Base-by-base conservation (phyloP, 306 rosid species). In the Sicyos edulis region DNA sequence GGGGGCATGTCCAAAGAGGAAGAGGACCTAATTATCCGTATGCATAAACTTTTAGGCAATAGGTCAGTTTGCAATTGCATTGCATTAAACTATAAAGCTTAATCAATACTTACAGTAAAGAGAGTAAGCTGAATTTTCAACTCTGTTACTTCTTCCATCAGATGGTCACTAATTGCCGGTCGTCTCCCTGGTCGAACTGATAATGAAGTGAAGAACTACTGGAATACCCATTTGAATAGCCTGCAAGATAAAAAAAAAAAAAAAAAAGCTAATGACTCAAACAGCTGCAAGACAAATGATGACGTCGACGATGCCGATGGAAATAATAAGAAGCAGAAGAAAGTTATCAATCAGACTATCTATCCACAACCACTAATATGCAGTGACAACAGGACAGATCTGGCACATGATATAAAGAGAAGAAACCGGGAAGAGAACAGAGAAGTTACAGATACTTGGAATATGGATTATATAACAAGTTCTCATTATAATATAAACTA, bases 151-250 rank as follows among this genome's bases (percentile, higher is more conserved):
- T 59, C 16, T 60, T 63, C 55, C 21, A 40, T 44, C 50, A 87
- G 92, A 74, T 87, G 92, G 92, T 85, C 92, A 26, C 71, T 87
- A 75, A 87, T 87, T 42, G 92, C 92, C 0, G 92, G 92, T 10
- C 84, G 92, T 72, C 85, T 87, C 62, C 92, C 92, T 32, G 89
- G 89, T 44, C 78, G 89, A 68, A 83, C 89, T 0, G 89, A 85
- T 29, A 85, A 85, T 47, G 89, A 85, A 60, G 85, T 85, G 44
- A 85, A 85, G 83, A 85, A 83, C 83, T 85, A 80, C 78, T 85
- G 89, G 89, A 85, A 85, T 85, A 85, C 89, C 83, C 87, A 83
- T 85, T 80, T 83, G 83, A 85, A 83, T 83, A 82, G 58, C 68
- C 64, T 52, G 53, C 19, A 42, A 34, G 72, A 75, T 32, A 79